Conservation (phyloP, 2,329 filamentous ascomycete genomes). For the Apiospora malaysiana region DNA sequence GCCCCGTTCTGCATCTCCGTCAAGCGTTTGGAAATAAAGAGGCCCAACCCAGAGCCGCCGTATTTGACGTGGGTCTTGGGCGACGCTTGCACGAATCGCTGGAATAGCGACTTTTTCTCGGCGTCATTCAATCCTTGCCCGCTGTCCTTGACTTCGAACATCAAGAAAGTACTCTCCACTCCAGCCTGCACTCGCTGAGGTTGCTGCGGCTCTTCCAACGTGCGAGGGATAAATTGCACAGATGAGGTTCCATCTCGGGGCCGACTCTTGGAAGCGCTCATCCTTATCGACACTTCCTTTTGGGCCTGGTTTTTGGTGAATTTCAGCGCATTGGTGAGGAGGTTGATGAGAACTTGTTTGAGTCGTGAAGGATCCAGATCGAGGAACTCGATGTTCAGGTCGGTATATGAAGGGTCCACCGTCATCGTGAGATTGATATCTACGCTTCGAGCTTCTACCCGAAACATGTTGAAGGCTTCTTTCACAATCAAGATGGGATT, state of each 20-base stretch:
- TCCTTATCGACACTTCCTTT: constrained; percentile 58
- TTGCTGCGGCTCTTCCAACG: constrained; percentile 49
- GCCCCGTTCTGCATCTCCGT: constrained; percentile 78
- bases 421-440: constrained; percentile 73
- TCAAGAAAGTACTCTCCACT: constrained; percentile 54
- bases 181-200: not conserved
- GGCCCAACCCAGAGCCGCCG: constrained; percentile 70
- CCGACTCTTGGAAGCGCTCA: constrained; percentile 52
- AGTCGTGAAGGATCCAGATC: constrained; percentile 75
- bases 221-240: constrained; percentile 68
- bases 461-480: constrained; percentile 76
- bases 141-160: constrained; percentile 73
- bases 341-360: constrained; percentile 77
- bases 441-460: constrained; percentile 72
- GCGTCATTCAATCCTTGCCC: constrained; percentile 67
- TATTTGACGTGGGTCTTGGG: constrained; percentile 74
- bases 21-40: constrained; percentile 77
- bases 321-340: constrained; percentile 70
- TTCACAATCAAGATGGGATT: constrained; percentile 71
- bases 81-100: constrained; percentile 70
- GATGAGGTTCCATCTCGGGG: constrained; percentile 51
- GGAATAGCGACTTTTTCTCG: constrained; percentile 69
- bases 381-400: constrained; percentile 70
- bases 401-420: constrained; percentile 68
- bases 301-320: constrained; percentile 66